Base-by-base conservation (phyloP, 169 alveolate species). In the Perkinsus olseni region DNA sequence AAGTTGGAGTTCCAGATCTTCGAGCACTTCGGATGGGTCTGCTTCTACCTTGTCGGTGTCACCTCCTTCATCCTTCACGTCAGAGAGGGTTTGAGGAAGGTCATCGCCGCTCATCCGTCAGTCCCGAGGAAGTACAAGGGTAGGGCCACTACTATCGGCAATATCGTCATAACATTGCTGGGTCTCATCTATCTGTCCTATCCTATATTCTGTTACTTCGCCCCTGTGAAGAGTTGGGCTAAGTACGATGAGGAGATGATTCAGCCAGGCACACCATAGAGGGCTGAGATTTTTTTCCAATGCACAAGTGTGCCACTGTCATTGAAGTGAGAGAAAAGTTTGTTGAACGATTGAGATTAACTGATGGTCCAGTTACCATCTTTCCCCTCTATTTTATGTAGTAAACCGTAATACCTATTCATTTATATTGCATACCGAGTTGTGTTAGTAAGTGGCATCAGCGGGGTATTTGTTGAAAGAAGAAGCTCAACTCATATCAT, bases 1-100 rank as follows among this genome's bases (percentile, higher is more conserved):
- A 92, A n/a, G 62, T 38, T 48, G n/a, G 94, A 91, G n/a, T 48
- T 91, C 93, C 91, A 91, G 38, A 38, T 91, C 93, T 91, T 91
- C 93, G 91, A 91, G 91, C 10, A 34, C 91, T 39, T 45, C 48
- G 91, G 36, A 13, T 39, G 93, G 93, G 74, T 38, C 39, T 38
- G 48, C 74, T 91, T 37, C 74, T 91, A 91, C 17, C 82, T 62
- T 24, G 31, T 62, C 34, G 82, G 82, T 62, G 82, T 62, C 17
- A 13, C 10, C 8, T 62, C 82, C 17, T 62, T 62, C 82, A 62
- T 62, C 34, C 82, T 62, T 28, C 82, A 62, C 31, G 82, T 62
- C 37, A 62, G 17, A 24, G 82, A 62, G 82, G 82, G 82, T 24
- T 24, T 62, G 82, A 62, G 82, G 82, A 62, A 62, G 82, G 82